phyloP scores from a whole-genome alignment of 208 protist species.

The Endotrypanum monterogeii region DNA sequence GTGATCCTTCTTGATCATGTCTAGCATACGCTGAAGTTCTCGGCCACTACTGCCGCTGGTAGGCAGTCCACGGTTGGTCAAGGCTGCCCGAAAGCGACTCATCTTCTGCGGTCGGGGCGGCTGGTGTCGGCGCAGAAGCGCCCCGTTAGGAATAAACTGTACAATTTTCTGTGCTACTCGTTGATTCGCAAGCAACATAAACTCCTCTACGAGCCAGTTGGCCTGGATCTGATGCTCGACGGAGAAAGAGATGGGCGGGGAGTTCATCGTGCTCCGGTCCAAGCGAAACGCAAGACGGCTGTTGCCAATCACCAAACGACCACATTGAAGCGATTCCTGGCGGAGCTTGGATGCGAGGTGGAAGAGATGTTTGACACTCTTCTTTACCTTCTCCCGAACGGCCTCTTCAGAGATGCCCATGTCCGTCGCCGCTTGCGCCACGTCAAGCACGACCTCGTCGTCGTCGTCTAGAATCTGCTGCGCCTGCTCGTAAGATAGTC shows the following conservation, averaged over 20 bases:
- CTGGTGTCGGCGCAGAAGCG: constrained; percentile 83
- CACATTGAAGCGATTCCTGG: constrained; percentile 41
- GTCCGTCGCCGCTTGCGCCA: constrained; percentile 26
- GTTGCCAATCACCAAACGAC: constrained; percentile 65
- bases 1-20: constrained; percentile 29
- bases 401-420: constrained; percentile 14
- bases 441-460: constrained; percentile 36
- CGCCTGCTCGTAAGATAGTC: constrained; percentile 84
- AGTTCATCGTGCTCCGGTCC: constrained; percentile 40
- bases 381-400: constrained; percentile 36
- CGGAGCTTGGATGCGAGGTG: constrained; percentile 65
- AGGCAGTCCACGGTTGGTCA: constrained; percentile 36
- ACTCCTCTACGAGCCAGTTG: constrained; percentile 93
- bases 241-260: constrained; percentile 52
- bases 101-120: constrained; percentile 55
- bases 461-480: constrained; percentile 75
- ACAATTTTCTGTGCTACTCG: constrained; percentile 87
- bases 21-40: constrained; percentile 52
- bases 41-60: constrained; percentile 44
- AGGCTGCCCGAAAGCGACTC: constrained; percentile 22
- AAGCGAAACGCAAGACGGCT: constrained; percentile 61
- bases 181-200: constrained; percentile 92
- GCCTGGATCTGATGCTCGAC: constrained; percentile 62
- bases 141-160: constrained; percentile 76
- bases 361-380: constrained; percentile 59